A percentile compares a stretch with the other conserved stretches of the same genome.
phyloP scores from a whole-genome alignment of 768 basidiomycete genomes.

The Termitomyces sp. region DNA sequence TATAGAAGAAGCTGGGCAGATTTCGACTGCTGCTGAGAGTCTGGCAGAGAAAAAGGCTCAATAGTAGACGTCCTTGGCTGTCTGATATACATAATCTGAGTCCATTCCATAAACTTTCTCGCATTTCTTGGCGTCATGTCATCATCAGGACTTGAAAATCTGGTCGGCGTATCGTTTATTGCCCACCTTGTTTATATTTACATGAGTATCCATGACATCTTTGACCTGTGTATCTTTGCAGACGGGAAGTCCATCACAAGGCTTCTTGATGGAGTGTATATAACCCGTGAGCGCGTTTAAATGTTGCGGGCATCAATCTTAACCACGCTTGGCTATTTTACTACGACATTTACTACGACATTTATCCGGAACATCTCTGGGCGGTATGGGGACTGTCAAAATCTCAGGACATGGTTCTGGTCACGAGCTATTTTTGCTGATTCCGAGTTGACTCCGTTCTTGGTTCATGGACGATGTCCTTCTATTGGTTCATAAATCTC shows the following conservation, averaged over 20 bases:
- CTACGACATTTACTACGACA: conserved; percentile 4
- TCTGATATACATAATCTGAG: neutral
- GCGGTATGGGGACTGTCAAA: neutral
- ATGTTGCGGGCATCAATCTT: neutral
- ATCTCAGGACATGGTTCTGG: neutral
- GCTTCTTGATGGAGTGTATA: neutral
- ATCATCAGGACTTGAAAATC: neutral
- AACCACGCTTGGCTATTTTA: conserved; percentile 1
- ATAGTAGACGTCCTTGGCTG: conserved; percentile 9
- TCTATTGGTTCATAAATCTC: conserved; percentile 5
- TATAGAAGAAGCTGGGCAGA: conserved; percentile 27
- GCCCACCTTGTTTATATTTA: neutral
- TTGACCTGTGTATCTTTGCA: no score
- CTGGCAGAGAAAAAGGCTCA: conserved; percentile 19
- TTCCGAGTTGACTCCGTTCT: conserved; percentile 24
- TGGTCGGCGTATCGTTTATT: neutral
- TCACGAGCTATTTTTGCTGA: conserved; percentile 15
- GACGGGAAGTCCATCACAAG: neutral
- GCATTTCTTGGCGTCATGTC: neutral
- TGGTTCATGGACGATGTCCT: neutral
- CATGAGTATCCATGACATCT: neutral
- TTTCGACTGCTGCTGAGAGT: conserved; percentile 6
- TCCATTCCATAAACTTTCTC: neutral
- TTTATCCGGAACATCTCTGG: conserved; percentile 12
- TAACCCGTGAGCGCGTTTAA: neutral